phyloP scores from a whole-genome alignment of 169 alveolate species.

The Plasmodium gonderi region DNA sequence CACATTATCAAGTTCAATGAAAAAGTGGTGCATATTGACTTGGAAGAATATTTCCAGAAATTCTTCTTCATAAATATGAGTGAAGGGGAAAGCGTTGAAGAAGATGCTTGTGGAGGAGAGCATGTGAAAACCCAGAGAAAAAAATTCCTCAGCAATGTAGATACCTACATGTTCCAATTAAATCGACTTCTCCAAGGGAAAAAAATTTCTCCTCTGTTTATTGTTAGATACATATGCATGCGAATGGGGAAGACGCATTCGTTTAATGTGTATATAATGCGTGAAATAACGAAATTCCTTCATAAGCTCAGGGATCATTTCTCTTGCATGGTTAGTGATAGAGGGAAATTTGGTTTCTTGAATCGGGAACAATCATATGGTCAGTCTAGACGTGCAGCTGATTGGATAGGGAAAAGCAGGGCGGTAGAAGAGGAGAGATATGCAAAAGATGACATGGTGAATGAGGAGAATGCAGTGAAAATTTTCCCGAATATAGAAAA shows the following conservation, averaged over 20 bases:
- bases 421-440: neutral
- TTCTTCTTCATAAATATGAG: neutral
- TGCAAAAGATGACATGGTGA: neutral
- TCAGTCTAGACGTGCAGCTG: too few relatives aligned
- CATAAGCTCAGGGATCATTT: neutral
- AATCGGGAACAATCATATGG: too few relatives aligned
- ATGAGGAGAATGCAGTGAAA: neutral
- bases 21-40: conserved; percentile 29
- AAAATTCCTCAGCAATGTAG: neutral
- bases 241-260: conserved; percentile 8
- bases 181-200: conserved; percentile 30
- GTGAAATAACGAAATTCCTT: neutral
- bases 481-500: conserved; percentile 8
- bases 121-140: neutral
- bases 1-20: conserved; percentile 1
- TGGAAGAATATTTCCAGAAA: conserved; percentile 16
- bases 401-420: too few relatives aligned
- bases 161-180: conserved; percentile 21
- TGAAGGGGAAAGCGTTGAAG: neutral
- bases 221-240: conserved; percentile 57
- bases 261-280: conserved; percentile 48
- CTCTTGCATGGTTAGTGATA: neutral
- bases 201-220: conserved; percentile 17
- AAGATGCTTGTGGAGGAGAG: neutral
- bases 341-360: neutral